Percentiles rank a stretch among this genome's conserved stretches.
Evolutionary conservation across 2,329 filamentous ascomycete species (phyloP).

Genomic region (Celoporthe dispersa): DNA sequence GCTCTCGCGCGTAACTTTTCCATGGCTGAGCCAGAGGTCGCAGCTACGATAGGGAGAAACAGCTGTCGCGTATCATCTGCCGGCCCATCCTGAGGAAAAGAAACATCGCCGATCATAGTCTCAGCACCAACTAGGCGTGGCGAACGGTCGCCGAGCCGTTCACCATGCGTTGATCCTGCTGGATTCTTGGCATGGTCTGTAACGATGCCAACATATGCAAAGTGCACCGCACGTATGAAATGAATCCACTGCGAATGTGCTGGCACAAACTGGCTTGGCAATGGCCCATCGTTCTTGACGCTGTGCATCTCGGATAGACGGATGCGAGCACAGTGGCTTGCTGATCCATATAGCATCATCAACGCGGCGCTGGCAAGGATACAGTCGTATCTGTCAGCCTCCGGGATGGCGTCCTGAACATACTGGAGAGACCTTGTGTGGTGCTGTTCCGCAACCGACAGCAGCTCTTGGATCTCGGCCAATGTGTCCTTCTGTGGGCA

Average conservation of each 20-base stretch:
- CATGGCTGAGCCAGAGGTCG: slow-evolving; percentile 31
- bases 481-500: neutral
- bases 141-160: neutral
- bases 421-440: slow-evolving; percentile 44
- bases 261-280: slow-evolving; percentile 38
- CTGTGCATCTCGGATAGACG: slow-evolving; percentile 37
- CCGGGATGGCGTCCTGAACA: slow-evolving; percentile 41
- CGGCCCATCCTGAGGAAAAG: slow-evolving; percentile 9
- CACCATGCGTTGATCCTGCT: too few relatives aligned
- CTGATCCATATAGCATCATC: slow-evolving; percentile 48
- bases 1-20: slow-evolving; percentile 30
- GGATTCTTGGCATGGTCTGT: slow-evolving; percentile 21
- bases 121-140: neutral
- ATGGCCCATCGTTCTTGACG: slow-evolving; percentile 2
- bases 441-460: slow-evolving; percentile 41
- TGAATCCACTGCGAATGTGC: slow-evolving; percentile 44
- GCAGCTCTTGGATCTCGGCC: slow-evolving; percentile 36
- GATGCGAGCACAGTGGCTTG: slow-evolving; percentile 44
- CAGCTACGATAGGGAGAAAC: slow-evolving; percentile 31
- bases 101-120: neutral
- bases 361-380: slow-evolving; percentile 45
- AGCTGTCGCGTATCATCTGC: slow-evolving; percentile 8
- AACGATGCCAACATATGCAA: slow-evolving; percentile 41
- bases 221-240: slow-evolving; percentile 42
- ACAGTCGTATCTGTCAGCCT: slow-evolving; percentile 39